Evolutionary conservation across 371 early-diverging fungal genomes (phyloP).

Genomic region (Rhizopus microsporus): DNA sequence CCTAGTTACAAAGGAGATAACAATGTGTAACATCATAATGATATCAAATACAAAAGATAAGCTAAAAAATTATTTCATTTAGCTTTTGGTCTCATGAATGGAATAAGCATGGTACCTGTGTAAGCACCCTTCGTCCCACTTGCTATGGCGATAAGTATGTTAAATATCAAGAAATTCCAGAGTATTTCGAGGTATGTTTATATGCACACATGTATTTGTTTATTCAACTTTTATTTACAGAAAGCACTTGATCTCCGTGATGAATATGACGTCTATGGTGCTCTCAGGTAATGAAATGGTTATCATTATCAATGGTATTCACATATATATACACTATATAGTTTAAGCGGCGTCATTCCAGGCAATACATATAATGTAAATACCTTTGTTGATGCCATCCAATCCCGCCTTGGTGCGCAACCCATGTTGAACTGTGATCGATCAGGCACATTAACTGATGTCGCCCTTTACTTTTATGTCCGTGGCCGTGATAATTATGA

Average conservation of each 20-base stretch:
- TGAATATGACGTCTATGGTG: conserved; percentile 48
- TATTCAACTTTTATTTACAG: conserved; percentile 13
- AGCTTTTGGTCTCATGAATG: conserved; percentile 59
- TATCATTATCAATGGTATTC: neutral
- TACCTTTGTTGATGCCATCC: conserved; percentile 36
- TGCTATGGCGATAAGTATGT: conserved; percentile 34
- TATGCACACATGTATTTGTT: neutral
- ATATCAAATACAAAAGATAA: neutral
- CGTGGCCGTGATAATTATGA: conserved; percentile 37
- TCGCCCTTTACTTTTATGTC: conserved; percentile 45
- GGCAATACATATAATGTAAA: conserved; percentile 37
- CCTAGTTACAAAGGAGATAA: conserved; percentile 66
- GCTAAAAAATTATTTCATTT: neutral
- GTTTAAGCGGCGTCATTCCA: conserved; percentile 45
- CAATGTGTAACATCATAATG: conserved; percentile 12
- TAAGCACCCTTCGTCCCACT: conserved; percentile 45
- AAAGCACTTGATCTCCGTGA: conserved; percentile 41
- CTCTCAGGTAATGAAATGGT: conserved; percentile 32
- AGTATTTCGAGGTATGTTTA: conserved; percentile 7
- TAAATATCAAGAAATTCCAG: conserved; percentile 47
- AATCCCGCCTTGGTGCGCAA: conserved; percentile 25
- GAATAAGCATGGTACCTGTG: conserved; percentile 60
- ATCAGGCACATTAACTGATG: conserved; percentile 30
- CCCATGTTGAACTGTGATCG: conserved; percentile 25
- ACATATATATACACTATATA: conserved; percentile 9